Evolutionary conservation across 129 eudicot species (phyloP).

Genomic region (Erigeron canadensis): DNA sequence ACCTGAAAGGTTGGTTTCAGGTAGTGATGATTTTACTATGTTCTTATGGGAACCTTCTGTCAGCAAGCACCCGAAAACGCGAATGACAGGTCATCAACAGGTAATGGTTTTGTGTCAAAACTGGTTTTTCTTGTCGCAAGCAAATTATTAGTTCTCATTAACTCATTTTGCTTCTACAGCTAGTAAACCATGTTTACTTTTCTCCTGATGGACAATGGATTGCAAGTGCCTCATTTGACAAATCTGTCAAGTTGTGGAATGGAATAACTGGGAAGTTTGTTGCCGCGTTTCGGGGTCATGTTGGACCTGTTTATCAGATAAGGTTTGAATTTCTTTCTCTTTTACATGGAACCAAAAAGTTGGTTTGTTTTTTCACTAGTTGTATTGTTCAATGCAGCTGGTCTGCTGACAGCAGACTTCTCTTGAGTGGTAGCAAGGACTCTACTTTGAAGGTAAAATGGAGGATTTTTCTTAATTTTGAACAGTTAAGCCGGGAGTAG

Average conservation of each 20-base stretch:
- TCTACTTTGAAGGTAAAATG: slow-evolving; percentile 77
- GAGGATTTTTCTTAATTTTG: background rate
- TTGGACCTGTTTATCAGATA: slow-evolving; percentile 97
- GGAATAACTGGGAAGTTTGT: slow-evolving; percentile 89
- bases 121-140: background rate
- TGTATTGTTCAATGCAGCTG: slow-evolving; percentile 61
- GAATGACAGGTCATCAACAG: slow-evolving; percentile 99
- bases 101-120: slow-evolving; percentile 27
- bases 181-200: slow-evolving; percentile 95
- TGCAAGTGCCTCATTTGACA: slow-evolving; percentile 99
- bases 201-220: slow-evolving; percentile 99
- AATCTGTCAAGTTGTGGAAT: slow-evolving; percentile 95
- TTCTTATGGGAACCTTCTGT: slow-evolving; percentile 93
- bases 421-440: slow-evolving; percentile 96
- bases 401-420: slow-evolving; percentile 99
- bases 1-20: slow-evolving; percentile 94
- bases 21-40: slow-evolving; percentile 98
- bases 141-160: background rate
- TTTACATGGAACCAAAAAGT: background rate
- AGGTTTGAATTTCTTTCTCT: slow-evolving; percentile 44
- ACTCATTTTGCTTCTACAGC: slow-evolving; percentile 41
- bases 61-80: slow-evolving; percentile 87
- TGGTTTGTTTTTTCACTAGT: background rate
- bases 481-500: background rate
- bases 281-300: slow-evolving; percentile 94